Evolutionary conservation across 768 basidiomycete species (phyloP).

Genomic region (Nidularia pulvinata): DNA sequence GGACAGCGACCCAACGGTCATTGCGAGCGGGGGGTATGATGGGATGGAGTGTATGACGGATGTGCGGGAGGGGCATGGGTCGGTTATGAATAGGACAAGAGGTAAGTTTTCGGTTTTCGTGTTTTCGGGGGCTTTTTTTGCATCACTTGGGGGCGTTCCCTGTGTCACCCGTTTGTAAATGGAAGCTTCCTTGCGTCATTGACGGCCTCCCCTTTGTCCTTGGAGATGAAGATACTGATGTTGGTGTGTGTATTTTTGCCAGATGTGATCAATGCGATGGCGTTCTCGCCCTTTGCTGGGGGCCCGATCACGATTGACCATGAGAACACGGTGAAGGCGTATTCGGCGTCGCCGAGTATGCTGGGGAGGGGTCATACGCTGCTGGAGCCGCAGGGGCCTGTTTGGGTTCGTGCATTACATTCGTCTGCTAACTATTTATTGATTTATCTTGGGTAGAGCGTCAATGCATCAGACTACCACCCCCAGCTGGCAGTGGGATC

Average conservation of each 20-base stretch:
- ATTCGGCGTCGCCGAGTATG: constrained; percentile 71
- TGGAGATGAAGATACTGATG: not conserved
- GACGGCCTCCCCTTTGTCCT: no score
- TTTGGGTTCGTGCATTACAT: constrained; percentile 63
- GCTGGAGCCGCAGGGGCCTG: constrained; percentile 74
- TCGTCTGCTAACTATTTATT: not conserved
- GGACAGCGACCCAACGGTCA: constrained; percentile 65
- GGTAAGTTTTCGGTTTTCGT: constrained; percentile 33
- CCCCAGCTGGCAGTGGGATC: constrained; percentile 82
- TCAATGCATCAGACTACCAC: constrained; percentile 83
- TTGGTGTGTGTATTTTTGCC: not conserved
- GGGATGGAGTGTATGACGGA: constrained; percentile 79
- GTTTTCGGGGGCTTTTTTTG: no score
- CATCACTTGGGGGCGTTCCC: no score
- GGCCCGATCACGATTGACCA: constrained; percentile 78
- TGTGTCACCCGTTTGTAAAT: no score
- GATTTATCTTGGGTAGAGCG: constrained; percentile 39
- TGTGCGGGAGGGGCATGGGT: constrained; percentile 66
- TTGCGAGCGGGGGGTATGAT: constrained; percentile 81
- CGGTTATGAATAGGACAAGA: constrained; percentile 76
- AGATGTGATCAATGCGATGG: constrained; percentile 74
- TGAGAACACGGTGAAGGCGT: constrained; percentile 79
- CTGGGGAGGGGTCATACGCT: constrained; percentile 73
- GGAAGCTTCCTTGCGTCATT: no score
- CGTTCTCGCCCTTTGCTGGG: constrained; percentile 68